Percentiles rank a stretch among this genome's conserved stretches.
Evolutionary conservation across 2,329 filamentous ascomycete species (phyloP).

Genomic region (Periconia sp.): DNA sequence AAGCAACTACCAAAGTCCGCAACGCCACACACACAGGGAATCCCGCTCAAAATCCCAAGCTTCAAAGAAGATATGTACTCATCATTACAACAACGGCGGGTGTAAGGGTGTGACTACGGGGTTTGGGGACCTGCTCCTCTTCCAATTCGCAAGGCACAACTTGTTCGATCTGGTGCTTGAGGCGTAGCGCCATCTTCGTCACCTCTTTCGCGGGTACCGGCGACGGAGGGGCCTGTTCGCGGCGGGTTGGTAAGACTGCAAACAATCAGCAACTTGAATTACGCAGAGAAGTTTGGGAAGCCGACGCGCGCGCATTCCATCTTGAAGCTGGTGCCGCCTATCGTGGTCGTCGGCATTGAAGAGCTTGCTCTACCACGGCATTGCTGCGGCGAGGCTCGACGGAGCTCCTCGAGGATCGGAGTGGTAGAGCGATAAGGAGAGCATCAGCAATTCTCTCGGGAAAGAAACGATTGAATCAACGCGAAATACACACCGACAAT

Average conservation of each 20-base stretch:
- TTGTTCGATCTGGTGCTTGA: slow-evolving; percentile 90
- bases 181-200: slow-evolving; percentile 84
- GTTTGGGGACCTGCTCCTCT: slow-evolving; percentile 72
- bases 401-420: slow-evolving; percentile 13
- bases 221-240: slow-evolving; percentile 64
- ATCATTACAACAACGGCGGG: slow-evolving; percentile 74
- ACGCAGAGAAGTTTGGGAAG: slow-evolving; percentile 1
- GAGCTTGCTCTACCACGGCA: slow-evolving; percentile 48
- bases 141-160: slow-evolving; percentile 91
- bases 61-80: slow-evolving; percentile 80
- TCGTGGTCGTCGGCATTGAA: slow-evolving; percentile 45
- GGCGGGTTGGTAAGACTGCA: slow-evolving; percentile 70
- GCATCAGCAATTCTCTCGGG: too few species aligned
- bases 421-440: too few species aligned
- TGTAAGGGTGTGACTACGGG: slow-evolving; percentile 88
- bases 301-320: slow-evolving; percentile 50
- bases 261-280: slow-evolving; percentile 7
- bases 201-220: slow-evolving; percentile 79
- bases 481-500: too few species aligned
- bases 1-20: slow-evolving; percentile 78
- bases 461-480: too few species aligned
- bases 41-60: slow-evolving; percentile 79
- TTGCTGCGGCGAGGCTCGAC: slow-evolving; percentile 23
- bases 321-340: slow-evolving; percentile 45
- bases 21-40: slow-evolving; percentile 83